These are phyloP conservation scores for Cyclostephanos tholiformis DNA, from an alignment of 108 stramenopile genomes.

Conservation along the genomic window DNA sequence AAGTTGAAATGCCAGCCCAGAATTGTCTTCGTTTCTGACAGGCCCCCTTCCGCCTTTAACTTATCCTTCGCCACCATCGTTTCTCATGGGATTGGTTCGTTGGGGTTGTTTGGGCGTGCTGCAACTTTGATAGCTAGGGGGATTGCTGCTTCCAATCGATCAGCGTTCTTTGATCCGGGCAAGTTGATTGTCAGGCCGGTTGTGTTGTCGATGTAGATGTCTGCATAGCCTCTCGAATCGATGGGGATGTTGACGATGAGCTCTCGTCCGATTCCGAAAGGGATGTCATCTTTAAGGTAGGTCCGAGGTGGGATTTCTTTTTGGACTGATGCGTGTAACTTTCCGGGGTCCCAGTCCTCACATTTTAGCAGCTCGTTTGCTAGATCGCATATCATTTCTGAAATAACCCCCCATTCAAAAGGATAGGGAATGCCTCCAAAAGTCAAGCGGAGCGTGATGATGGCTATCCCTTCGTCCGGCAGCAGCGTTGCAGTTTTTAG, in stretches of 20 bases:
- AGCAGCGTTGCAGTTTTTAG: slow-evolving; percentile 5
- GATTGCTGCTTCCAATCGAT: too few species aligned
- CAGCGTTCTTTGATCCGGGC: too few species aligned
- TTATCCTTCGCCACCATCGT: slow-evolving; percentile 20
- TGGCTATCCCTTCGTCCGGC: too few species aligned
- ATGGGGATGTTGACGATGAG: too few species aligned
- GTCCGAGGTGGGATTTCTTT: neutral
- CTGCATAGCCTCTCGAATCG: slow-evolving; percentile 13
- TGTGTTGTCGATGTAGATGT: too few species aligned
- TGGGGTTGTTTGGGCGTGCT: neutral
- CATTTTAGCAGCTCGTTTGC: too few species aligned
- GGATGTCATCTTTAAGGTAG: neutral
- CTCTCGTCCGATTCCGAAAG: neutral
- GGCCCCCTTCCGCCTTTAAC: slow-evolving; percentile 22
- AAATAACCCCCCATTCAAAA: slow-evolving; percentile 30
- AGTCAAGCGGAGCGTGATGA: neutral
- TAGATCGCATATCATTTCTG: slow-evolving; percentile 9
- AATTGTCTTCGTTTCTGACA: slow-evolving; percentile 30
- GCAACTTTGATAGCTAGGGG: too few species aligned
- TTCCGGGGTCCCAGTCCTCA: slow-evolving; percentile 10
- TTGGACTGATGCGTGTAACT: neutral
- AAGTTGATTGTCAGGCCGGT: too few species aligned
- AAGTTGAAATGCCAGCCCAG: slow-evolving; percentile 15
- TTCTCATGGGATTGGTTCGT: slow-evolving; percentile 28
- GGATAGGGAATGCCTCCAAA: too few species aligned